Conservation (phyloP, 768 basidiomycete genomes). For the Leccinellum rugosiceps region DNA sequence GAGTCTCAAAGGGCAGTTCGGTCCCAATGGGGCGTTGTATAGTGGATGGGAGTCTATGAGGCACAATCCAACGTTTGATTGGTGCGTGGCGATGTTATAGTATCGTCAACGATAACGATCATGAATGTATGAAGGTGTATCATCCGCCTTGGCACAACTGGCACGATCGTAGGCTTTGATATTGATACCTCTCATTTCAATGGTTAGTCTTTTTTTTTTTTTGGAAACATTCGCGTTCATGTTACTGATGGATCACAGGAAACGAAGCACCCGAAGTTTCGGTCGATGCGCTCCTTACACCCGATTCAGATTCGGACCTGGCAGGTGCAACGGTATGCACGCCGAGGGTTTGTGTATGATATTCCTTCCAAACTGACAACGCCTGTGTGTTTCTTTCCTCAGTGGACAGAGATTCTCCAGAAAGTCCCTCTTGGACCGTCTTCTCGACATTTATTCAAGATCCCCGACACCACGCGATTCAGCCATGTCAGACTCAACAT, state of each 20-base stretch:
- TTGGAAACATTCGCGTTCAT: background rate
- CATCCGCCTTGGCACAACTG: slow-evolving; percentile 79
- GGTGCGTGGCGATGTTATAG: slow-evolving; percentile 44
- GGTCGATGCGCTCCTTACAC: slow-evolving; percentile 55
- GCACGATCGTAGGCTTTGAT: slow-evolving; percentile 77
- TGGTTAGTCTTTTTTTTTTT: slow-evolving; percentile 41
- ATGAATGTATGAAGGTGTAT: slow-evolving; percentile 82
- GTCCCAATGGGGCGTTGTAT: slow-evolving; percentile 90
- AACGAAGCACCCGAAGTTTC: slow-evolving; percentile 86
- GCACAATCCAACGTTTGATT: slow-evolving; percentile 87
- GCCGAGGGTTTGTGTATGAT: background rate
- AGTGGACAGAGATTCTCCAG: slow-evolving; percentile 86
- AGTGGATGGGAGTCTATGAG: slow-evolving; percentile 93
- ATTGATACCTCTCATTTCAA: slow-evolving; percentile 95
- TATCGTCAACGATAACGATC: background rate
- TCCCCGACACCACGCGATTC: slow-evolving; percentile 47
- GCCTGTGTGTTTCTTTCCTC: background rate
- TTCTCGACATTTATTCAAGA: slow-evolving; percentile 84
- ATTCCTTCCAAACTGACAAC: background rate
- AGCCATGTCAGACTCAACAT: slow-evolving; percentile 91
- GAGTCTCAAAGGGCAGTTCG: slow-evolving; percentile 94
- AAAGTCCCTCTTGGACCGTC: slow-evolving; percentile 74
- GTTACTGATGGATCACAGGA: slow-evolving; percentile 39
- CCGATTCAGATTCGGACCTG: slow-evolving; percentile 37
- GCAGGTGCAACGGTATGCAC: slow-evolving; percentile 53